These are phyloP conservation scores for Acmispon strigosus DNA, from an alignment of 306 rosid genomes.

Conservation along the genomic window DNA sequence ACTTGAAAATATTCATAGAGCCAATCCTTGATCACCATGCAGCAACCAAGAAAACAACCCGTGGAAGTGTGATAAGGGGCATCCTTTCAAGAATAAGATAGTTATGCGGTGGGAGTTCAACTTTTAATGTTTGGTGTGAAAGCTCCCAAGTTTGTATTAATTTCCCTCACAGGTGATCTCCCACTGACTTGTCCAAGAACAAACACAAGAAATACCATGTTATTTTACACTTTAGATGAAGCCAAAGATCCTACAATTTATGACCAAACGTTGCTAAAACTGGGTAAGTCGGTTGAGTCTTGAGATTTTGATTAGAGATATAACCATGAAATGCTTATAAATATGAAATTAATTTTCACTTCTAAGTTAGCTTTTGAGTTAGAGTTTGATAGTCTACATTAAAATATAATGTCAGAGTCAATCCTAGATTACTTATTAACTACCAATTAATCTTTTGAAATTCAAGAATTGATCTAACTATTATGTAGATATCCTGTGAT, in stretches of 20 bases:
- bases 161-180: slow-evolving; percentile 1
- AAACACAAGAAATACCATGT: neutral
- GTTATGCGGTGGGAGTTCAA: slow-evolving; percentile 8
- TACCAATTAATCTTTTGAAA: too few species aligned
- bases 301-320: too few species aligned
- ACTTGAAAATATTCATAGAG: neutral
- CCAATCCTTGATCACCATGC: neutral
- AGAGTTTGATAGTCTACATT: too few species aligned
- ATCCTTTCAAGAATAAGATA: neutral
- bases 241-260: slow-evolving; percentile 12
- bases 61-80: neutral
- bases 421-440: too few species aligned
- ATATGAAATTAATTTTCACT: too few species aligned
- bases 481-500: too few species aligned
- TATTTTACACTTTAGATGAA: neutral
- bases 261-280: neutral
- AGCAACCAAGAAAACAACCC: slow-evolving; percentile 1
- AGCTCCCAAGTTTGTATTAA: slow-evolving; percentile 7
- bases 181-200: neutral
- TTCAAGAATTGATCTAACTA: too few species aligned
- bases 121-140: slow-evolving; percentile 31
- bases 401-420: too few species aligned
- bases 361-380: too few species aligned
- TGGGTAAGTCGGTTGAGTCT: too few species aligned
- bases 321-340: too few species aligned